phyloP scores from a whole-genome alignment of 2,329 filamentous ascomycete species.

The Meredithiella fracta region DNA sequence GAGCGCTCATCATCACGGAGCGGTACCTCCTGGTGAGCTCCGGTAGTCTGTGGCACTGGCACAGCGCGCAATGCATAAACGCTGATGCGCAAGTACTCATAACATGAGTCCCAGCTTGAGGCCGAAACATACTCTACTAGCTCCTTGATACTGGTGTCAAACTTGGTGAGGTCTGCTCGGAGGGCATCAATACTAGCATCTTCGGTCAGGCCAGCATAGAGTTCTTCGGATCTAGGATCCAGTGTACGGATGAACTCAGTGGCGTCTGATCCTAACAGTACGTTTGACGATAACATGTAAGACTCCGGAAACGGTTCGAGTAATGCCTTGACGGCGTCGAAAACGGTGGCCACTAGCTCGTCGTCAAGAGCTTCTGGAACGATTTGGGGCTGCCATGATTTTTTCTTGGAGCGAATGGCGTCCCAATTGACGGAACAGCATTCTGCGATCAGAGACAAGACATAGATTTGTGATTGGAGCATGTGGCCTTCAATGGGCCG shows the following conservation, averaged over 20 bases:
- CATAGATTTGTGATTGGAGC: conserved; percentile 46
- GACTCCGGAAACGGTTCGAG: conserved; percentile 42
- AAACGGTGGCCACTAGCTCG: conserved; percentile 35
- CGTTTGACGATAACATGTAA: conserved; percentile 38
- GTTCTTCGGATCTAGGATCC: conserved; percentile 9
- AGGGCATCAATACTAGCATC: conserved; percentile 8
- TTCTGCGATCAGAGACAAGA: conserved; percentile 46
- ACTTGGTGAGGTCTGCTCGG: conserved; percentile 19
- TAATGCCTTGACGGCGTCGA: conserved; percentile 40
- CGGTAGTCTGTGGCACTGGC: background rate
- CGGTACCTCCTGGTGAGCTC: conserved; percentile 12
- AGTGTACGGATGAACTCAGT: conserved; percentile 9
- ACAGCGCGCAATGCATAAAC: conserved; percentile 31
- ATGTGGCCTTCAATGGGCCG: conserved; percentile 36
- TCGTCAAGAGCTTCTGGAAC: conserved; percentile 30
- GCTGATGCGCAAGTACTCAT: conserved; percentile 39
- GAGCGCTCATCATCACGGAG: conserved; percentile 34
- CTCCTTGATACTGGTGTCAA: conserved; percentile 38
- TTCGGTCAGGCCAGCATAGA: conserved; percentile 11
- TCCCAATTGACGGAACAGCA: conserved; percentile 48
- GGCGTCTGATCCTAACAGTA: conserved; percentile 28
- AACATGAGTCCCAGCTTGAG: conserved; percentile 43
- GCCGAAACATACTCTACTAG: conserved; percentile 49
- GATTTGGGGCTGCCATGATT: conserved; percentile 12
- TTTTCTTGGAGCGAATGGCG: conserved; percentile 21